Percentiles rank a stretch among this genome's conserved stretches.
Evolutionary conservation across 305 asterid genomes (phyloP).

Genomic region (Fraxinus platypoda): DNA sequence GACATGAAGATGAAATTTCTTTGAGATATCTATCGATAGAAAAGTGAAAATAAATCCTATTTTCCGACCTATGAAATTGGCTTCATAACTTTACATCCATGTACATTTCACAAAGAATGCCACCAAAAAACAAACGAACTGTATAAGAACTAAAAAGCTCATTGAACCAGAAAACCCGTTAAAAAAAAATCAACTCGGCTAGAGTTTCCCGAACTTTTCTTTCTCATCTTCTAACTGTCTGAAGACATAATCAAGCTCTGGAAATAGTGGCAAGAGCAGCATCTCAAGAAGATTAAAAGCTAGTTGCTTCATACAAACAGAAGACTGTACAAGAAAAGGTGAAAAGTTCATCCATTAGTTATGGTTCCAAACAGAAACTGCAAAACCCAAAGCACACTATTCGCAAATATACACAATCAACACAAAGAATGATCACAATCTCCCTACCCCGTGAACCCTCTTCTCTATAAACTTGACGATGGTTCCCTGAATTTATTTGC

Average conservation of each 20-base stretch:
- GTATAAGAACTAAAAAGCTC: not conserved
- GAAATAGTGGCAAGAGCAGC: conserved; percentile 74
- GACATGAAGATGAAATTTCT: not conserved
- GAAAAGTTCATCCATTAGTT: conserved; percentile 18
- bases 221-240: conserved; percentile 59
- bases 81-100: not conserved
- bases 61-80: not conserved
- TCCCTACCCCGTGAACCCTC: not conserved
- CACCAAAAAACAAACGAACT: not conserved
- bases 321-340: conserved; percentile 54
- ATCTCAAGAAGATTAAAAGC: conserved; percentile 77
- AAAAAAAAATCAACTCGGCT: conserved; percentile 3
- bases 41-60: not conserved
- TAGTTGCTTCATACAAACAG: conserved; percentile 79
- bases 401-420: not conserved
- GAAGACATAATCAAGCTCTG: conserved; percentile 73
- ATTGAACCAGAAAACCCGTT: not conserved
- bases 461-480: not conserved
- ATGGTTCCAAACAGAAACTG: conserved; percentile 6
- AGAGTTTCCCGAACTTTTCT: conserved; percentile 62
- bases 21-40: not conserved
- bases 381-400: not conserved
- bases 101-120: not conserved
- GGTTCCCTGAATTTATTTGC: not conserved
- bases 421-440: not conserved